A percentile compares a stretch with the other conserved stretches of the same genome.
Conservation (phyloP, 305 asterid species). For the Vinca major region DNA sequence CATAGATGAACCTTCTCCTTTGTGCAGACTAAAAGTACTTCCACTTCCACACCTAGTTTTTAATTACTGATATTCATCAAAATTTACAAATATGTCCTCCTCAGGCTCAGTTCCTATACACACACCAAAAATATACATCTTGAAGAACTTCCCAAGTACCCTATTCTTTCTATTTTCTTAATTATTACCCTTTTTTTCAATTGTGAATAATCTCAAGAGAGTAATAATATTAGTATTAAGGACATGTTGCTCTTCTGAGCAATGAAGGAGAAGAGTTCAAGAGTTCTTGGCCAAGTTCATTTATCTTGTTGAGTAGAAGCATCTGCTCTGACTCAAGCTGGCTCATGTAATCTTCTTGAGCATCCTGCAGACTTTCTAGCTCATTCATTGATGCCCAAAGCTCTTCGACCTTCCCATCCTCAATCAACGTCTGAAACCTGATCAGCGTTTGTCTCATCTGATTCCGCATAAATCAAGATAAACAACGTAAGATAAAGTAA, state of each 20-base stretch:
- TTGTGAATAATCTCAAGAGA: not conserved
- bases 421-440: slow-evolving; percentile 61
- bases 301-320: slow-evolving; percentile 61
- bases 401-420: slow-evolving; percentile 51
- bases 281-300: slow-evolving; percentile 87
- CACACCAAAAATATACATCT: slow-evolving; percentile 15
- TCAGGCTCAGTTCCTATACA: not conserved
- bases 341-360: slow-evolving; percentile 57
- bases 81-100: not conserved
- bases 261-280: slow-evolving; percentile 52
- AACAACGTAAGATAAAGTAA: not conserved
- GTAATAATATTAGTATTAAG: slow-evolving; percentile 19
- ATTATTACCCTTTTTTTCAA: not conserved
- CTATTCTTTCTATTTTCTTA: slow-evolving; percentile 4
- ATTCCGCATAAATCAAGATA: slow-evolving; percentile 9
- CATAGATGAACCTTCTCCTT: too few relatives aligned
- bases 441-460: slow-evolving; percentile 77
- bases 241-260: slow-evolving; percentile 40
- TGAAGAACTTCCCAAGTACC: not conserved
- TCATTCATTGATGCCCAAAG: slow-evolving; percentile 49
- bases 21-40: too few relatives aligned
- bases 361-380: slow-evolving; percentile 67
- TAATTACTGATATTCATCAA: not conserved
- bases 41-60: too few relatives aligned
- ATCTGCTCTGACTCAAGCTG: slow-evolving; percentile 80